Evolutionary conservation across 2,329 filamentous ascomycete genomes (phyloP), one percentile per base, ranked within the genome.

Genomic region (Arthrobotrys musiformis): DNA sequence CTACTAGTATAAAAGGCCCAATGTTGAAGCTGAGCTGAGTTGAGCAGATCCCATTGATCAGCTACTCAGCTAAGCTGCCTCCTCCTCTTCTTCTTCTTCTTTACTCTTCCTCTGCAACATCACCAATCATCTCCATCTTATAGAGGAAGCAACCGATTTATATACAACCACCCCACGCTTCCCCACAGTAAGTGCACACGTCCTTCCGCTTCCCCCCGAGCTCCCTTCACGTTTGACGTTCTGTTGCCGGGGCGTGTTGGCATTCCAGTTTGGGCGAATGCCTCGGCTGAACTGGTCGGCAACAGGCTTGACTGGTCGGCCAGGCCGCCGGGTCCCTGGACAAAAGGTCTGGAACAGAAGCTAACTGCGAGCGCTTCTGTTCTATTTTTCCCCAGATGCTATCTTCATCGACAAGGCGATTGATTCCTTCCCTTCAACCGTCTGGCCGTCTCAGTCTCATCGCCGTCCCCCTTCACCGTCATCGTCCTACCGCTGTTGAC

Each of bases 271-370:
- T 6, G 30, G 66, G 64, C 50, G 70, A 54, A 60, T 66, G 73
- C 73, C 73, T 77, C 73, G 73, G 73, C 66, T 70, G 42, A 77
- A 70, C 60, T 58, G 60, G 58, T 60, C 72, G 72, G 52, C 28
- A 54, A 52, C 56, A 30, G n/a, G 24, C 24, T 7, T 17, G 7
- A 42, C 17, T n/a, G 8, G 13, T 9, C 15, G 22, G 17, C 22
- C 17, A 6, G 58, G 17, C 17, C n/a, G n/a, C n/a, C n/a, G n/a
- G n/a, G 48, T 13, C 11, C 48, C 48, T 26, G 24, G 48, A 33
- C n/a, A n/a, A n/a, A n/a, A n/a, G n/a, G n/a, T n/a, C n/a, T n/a
- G n/a, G n/a, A n/a, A n/a, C n/a, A n/a, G n/a, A n/a, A n/a, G 30
- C 13, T 52, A 52, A 30, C 50, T 56, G n/a, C n/a, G 50, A 22